Base-by-base conservation (phyloP, 2,329 filamentous ascomycete genomes). In the Davidsoniella neocaledoniae region DNA sequence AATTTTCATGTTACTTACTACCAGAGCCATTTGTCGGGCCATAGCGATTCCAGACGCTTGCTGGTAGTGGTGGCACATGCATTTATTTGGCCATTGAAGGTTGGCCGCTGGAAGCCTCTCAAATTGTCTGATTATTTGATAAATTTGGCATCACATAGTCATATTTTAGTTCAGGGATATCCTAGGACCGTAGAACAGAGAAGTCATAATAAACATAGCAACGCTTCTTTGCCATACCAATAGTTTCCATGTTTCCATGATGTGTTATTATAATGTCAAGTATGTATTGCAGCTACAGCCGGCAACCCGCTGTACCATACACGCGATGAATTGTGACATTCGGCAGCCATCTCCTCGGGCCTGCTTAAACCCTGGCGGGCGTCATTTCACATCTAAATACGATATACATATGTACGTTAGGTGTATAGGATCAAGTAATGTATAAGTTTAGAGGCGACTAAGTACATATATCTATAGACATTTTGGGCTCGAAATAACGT, bases 151-250 rank as follows among this genome's bases (percentile, higher is more conserved):
- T 21, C 41, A 21, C 14, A 25, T 23, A 25, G 39, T 43, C 7
- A 21, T 10, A 7, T 21, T 8, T 4, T 43, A 25, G 41, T 16
- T 21, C 19, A 12, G 21, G 14, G 23, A n/a, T 43, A 43, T 14
- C 21, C 6, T 25, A 9, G 12, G 17, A 23, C 10, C 16, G 21
- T 37, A 36, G 41, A 47, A 47, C 46, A 43, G 51, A 53, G 51
- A 53, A 53, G 51, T 53, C 51, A 53, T 39, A 42, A 33, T 37
- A 48, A 36, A 53, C 39, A 53, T 49, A 46, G 48, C 37, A 46
- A 23, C 21, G 29, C 29, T 33, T 33, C 29, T 33, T 33, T 33
- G 8, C 29, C 29, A 33, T 33, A 33, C 29, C 29, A 23, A 23
- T 23, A 5, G 21, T 23, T 23, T 23, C 21, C 21, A 23, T 23